Conservation (phyloP, 129 eudicot genomes). For the Kitagawia praeruptora region DNA sequence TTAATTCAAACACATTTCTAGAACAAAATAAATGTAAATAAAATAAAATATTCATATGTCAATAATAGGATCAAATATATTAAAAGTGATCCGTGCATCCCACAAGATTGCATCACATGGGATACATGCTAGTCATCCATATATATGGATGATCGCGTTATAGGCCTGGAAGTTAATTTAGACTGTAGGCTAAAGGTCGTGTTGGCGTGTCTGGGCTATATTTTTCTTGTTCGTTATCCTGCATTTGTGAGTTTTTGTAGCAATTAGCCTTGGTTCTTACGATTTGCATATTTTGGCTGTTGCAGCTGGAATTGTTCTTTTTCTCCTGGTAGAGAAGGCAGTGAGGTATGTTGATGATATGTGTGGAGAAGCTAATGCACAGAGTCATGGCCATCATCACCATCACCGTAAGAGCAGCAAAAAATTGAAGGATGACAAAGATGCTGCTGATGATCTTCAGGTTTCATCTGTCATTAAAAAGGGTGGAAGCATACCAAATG, state of each 20-base stretch:
- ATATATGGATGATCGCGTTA: neutral
- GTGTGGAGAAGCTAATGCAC: slow-evolving; percentile 46
- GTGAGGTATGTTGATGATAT: slow-evolving; percentile 85
- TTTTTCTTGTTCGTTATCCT: neutral
- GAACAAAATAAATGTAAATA: no score
- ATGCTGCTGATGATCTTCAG: slow-evolving; percentile 26
- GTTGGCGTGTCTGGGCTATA: neutral
- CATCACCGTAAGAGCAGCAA: slow-evolving; percentile 63
- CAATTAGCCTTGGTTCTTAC: neutral
- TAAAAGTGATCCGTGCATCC: no score
- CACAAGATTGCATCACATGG: no score
- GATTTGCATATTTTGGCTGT: slow-evolving; percentile 9
- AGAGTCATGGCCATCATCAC: slow-evolving; percentile 68
- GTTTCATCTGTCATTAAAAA: slow-evolving; percentile 16
- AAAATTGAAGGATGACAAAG: slow-evolving; percentile 35
- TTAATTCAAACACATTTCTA: no score
- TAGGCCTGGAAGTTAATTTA: neutral
- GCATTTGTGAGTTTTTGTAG: neutral
- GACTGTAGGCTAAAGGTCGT: neutral
- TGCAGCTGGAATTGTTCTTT: slow-evolving; percentile 89
- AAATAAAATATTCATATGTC: no score
- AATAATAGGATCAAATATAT: no score
- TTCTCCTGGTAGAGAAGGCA: slow-evolving; percentile 82
- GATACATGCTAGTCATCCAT: no score
- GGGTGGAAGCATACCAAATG: slow-evolving; percentile 12